A percentile compares a stretch with the other conserved stretches of the same genome.
These are phyloP conservation scores for Trichosporon coremiiforme DNA, from an alignment of 1,284 basidiomycete genomes.

Conservation along the genomic window DNA sequence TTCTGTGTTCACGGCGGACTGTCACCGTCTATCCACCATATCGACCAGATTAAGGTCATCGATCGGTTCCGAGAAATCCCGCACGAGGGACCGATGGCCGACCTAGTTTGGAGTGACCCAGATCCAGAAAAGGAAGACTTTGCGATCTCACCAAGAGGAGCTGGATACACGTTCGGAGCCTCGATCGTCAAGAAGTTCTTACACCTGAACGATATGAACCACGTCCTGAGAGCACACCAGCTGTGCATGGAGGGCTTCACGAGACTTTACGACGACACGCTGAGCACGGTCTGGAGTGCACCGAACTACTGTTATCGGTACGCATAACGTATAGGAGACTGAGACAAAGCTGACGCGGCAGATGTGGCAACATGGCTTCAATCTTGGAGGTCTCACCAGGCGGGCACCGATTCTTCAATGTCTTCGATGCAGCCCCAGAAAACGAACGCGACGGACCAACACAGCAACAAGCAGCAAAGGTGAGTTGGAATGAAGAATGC, in stretches of 20 bases:
- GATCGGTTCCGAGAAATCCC: conserved; percentile 99
- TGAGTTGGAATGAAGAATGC: conserved; percentile 26
- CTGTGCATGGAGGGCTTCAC: conserved; percentile 99
- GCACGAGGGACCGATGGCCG: conserved; percentile 99
- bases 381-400: conserved; percentile 95
- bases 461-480: conserved; percentile 52
- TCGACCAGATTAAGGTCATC: conserved; percentile 99
- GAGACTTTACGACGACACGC: conserved; percentile 88
- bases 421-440: conserved; percentile 95
- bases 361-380: conserved; percentile 95
- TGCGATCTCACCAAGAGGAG: conserved; percentile 96
- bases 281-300: conserved; percentile 98
- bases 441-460: conserved; percentile 65
- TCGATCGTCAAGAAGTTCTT: conserved; percentile 98
- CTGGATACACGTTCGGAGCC: conserved; percentile 98
- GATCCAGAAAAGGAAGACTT: conserved; percentile 99
- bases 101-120: conserved; percentile 99
- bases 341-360: conserved; percentile 54
- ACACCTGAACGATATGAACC: conserved; percentile 90
- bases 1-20: conserved; percentile 99
- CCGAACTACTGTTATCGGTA: conserved; percentile 85
- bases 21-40: conserved; percentile 96
- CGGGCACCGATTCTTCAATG: conserved; percentile 90
- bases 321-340: conserved; percentile 17
- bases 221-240: conserved; percentile 97